phyloP scores from a whole-genome alignment of 176 grass and related monocot species.

The Oryza glaberrima region DNA sequence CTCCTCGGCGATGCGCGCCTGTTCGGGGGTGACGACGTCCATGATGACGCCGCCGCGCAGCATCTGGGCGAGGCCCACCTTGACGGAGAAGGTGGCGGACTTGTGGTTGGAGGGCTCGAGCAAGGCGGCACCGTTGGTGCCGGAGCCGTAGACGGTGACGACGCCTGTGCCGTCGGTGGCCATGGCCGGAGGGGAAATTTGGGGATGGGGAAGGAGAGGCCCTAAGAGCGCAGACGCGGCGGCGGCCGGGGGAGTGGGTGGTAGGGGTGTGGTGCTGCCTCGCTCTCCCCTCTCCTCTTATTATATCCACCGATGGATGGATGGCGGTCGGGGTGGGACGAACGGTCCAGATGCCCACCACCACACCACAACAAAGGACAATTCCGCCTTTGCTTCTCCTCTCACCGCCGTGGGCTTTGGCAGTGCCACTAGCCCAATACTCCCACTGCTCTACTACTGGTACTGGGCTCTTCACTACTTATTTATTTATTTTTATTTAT shows the following conservation, averaged over 20 bases:
- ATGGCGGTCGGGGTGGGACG: too few species aligned
- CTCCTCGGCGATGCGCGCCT: slow-evolving; percentile 75
- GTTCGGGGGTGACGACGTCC: slow-evolving; percentile 72
- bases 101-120: slow-evolving; percentile 40
- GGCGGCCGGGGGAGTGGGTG: background rate
- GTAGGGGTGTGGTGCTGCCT: background rate
- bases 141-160: slow-evolving; percentile 60
- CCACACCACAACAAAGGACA: too few species aligned
- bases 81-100: slow-evolving; percentile 44
- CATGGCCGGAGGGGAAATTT: slow-evolving; percentile 23
- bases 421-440: too few species aligned
- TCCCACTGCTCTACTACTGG: too few species aligned
- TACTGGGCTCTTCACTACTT: too few species aligned
- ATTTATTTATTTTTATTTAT: too few species aligned
- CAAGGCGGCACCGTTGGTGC: slow-evolving; percentile 32
- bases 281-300: background rate
- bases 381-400: too few species aligned
- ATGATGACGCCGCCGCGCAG: slow-evolving; percentile 76
- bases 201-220: background rate
- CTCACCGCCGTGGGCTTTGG: too few species aligned
- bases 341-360: too few species aligned
- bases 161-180: slow-evolving; percentile 61
- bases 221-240: background rate
- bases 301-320: background rate
- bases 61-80: slow-evolving; percentile 74